A percentile compares a stretch with the other conserved stretches of the same genome.
These are phyloP conservation scores for Tricholoma flavovirens DNA, from an alignment of 768 basidiomycete species.

Conservation along the genomic window DNA sequence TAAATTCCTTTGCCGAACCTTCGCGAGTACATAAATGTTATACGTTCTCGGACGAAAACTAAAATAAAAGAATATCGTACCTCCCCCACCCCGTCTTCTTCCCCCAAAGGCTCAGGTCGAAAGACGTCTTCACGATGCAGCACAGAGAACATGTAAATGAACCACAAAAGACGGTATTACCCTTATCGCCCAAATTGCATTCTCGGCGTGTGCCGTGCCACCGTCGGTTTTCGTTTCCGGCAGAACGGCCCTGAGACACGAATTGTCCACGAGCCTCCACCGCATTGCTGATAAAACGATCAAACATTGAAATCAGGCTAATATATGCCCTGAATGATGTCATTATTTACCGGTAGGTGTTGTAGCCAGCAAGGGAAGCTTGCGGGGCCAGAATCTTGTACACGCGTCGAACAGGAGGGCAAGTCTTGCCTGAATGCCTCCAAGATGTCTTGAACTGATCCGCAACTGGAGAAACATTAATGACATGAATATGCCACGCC, in stretches of 20 bases:
- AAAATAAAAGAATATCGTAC: constrained; percentile 22
- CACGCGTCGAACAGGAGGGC: constrained; percentile 53
- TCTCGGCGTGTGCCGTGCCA: constrained; percentile 70
- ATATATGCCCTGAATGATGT: neutral
- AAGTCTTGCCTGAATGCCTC: constrained; percentile 50
- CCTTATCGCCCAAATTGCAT: constrained; percentile 60
- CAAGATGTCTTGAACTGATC: constrained; percentile 68
- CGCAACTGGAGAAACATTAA: constrained; percentile 32
- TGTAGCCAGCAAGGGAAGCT: constrained; percentile 47
- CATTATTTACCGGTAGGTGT: constrained; percentile 49
- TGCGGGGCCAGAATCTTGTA: constrained; percentile 59
- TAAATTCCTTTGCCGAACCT: constrained; percentile 71
- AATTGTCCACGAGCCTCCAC: constrained; percentile 63
- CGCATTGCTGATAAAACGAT: constrained; percentile 30
- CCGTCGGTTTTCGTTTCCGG: constrained; percentile 68
- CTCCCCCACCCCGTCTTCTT: constrained; percentile 73
- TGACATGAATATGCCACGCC: neutral
- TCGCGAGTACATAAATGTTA: neutral
- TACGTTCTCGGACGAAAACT: constrained; percentile 5
- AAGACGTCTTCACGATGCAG: constrained; percentile 58
- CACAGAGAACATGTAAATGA: constrained; percentile 57
- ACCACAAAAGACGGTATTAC: constrained; percentile 50
- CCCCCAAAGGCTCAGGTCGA: constrained; percentile 55
- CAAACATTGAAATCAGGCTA: neutral
- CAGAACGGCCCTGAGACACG: constrained; percentile 41